Base-by-base conservation (phyloP, 768 basidiomycete genomes). In the Lactarius psammicola region DNA sequence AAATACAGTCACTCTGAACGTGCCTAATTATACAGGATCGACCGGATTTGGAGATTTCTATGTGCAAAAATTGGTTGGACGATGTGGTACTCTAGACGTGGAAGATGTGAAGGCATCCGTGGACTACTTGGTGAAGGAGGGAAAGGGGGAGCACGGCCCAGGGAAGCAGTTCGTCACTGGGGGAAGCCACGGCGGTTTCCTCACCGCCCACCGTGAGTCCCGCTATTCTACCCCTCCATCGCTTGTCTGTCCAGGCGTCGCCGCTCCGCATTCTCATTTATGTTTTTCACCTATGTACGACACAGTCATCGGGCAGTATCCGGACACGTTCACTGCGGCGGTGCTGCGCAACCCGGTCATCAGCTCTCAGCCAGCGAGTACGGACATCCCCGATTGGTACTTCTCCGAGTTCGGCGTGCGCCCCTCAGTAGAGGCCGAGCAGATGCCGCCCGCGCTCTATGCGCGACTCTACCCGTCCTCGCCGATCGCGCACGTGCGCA, bases 341-440 rank as follows among this genome's bases (percentile, higher is more conserved):
- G 72, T 75, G 23, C 65, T 77, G 63, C 70, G 76, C 23, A 78
- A 78, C 55, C 76, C 77, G 0, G 78, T 78, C 23, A 74, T 71
- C 58, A 63, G 72, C 30, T 64, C 75, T 17, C 75, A 73, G 49
- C 69, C 69, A 1, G 34, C 63, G 4, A 68, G 67, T 36, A 74
- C 73, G 6, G 78, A 78, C 63, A 78, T 78, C 53, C 77, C 76
- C 2, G 76, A 78, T 46, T 77, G 77, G 77, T 76, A 69, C 23
- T 72, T 69, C 65, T 55, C 28, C 51, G 76, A 78, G 59, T 71
- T 73, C 34, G 71, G 64, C 9, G 33, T 72, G 30, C 58, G 66
- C 8, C 60, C 61, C 1, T 56, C 65, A 18, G 53, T 46, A 9
- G 63, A 60, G 36, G 56, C 34, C 56, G 68, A 69, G 10, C 63